A percentile compares a stretch with the other conserved stretches of the same genome.
Conservation (phyloP, 192 early-diverging fungal species). For the Podila epicladia region DNA sequence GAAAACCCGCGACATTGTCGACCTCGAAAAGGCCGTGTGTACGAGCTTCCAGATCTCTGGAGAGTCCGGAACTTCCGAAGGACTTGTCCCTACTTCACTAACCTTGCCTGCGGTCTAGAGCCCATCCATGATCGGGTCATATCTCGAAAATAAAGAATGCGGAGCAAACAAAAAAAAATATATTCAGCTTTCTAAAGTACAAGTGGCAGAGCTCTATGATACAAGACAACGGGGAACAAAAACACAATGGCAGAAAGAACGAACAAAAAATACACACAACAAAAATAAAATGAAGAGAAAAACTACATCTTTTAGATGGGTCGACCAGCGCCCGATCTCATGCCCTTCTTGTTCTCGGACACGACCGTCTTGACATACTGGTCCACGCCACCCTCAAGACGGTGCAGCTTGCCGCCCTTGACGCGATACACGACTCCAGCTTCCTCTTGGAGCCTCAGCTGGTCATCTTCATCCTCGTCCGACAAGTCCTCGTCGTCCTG, state of each 20-base stretch:
- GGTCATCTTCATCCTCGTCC: slow-evolving; percentile 36
- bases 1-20: no score
- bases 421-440: slow-evolving; percentile 56
- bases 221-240: background rate
- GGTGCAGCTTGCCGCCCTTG: slow-evolving; percentile 56
- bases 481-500: slow-evolving; percentile 38
- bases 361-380: slow-evolving; percentile 66
- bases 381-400: slow-evolving; percentile 72
- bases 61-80: no score
- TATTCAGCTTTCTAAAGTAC: background rate
- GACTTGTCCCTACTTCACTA: no score
- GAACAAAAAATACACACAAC: background rate
- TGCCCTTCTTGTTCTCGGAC: slow-evolving; percentile 50
- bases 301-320: slow-evolving; percentile 12
- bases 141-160: no score
- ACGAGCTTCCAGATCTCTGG: no score
- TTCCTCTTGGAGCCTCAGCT: slow-evolving; percentile 30
- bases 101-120: no score
- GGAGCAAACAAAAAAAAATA: slow-evolving; percentile 8
- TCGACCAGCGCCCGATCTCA: slow-evolving; percentile 39
- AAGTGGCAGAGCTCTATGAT: background rate
- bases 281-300: background rate
- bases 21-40: no score
- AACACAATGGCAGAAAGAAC: background rate
- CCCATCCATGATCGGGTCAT: no score